Conservation (phyloP, 2,329 filamentous ascomycete species). For the Venturia aucupariae region DNA sequence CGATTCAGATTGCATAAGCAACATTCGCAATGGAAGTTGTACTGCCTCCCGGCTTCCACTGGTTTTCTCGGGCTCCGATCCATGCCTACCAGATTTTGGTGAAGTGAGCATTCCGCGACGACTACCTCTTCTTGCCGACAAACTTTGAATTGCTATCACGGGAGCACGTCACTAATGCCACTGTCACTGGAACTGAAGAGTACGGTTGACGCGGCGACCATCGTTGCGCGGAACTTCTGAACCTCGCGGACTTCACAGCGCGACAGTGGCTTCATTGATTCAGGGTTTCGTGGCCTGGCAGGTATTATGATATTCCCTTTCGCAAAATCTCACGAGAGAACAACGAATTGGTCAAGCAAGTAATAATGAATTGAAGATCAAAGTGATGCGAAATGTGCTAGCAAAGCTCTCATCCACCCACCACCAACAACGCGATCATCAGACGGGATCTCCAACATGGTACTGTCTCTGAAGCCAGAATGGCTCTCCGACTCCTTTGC, state of each 20-base stretch:
- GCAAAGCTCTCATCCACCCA: not conserved
- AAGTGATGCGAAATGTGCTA: not conserved
- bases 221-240: too few relatives aligned
- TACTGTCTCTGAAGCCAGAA: slow-evolving; percentile 9
- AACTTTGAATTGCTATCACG: not conserved
- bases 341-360: not conserved
- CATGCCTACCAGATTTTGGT: not conserved
- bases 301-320: too few relatives aligned
- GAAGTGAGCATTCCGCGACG: not conserved
- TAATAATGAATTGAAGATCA: not conserved
- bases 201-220: too few relatives aligned
- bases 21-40: too few relatives aligned
- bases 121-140: not conserved
- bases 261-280: too few relatives aligned
- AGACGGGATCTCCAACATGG: slow-evolving; percentile 1
- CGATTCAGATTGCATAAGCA: too few relatives aligned
- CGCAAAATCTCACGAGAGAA: too few relatives aligned
- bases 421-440: not conserved
- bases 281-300: too few relatives aligned
- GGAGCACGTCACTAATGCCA: not conserved
- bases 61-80: not conserved
- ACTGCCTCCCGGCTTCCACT: too few relatives aligned
- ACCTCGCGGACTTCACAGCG: too few relatives aligned
- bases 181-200: not conserved
- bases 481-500: slow-evolving; percentile 1